Percentiles rank a stretch among this genome's conserved stretches.
Evolutionary conservation across 192 early-diverging fungal species (phyloP).

Genomic region (Radiomyces spectabilis): DNA sequence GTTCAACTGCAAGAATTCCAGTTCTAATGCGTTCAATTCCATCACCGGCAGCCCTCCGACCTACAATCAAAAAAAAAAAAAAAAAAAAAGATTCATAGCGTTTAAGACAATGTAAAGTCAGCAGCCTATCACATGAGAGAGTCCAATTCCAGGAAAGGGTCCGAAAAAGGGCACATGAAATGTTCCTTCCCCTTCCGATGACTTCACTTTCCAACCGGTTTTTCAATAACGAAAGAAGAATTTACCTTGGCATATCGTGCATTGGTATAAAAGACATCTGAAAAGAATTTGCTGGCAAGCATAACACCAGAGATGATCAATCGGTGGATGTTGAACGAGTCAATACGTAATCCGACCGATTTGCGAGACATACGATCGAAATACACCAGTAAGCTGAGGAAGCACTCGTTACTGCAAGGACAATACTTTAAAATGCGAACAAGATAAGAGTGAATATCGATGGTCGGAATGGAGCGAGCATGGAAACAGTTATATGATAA

Average conservation of each 20-base stretch:
- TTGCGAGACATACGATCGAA: constrained; percentile 70
- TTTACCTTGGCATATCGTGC: constrained; percentile 70
- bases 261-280: constrained; percentile 87
- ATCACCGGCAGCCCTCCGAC: constrained; percentile 76
- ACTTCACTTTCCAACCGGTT: no score
- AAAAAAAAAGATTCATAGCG: neutral
- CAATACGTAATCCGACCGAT: constrained; percentile 55
- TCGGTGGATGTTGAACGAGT: constrained; percentile 83
- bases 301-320: constrained; percentile 79
- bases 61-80: constrained; percentile 6
- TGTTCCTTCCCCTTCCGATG: no score
- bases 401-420: constrained; percentile 80
- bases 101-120: neutral
- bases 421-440: constrained; percentile 83
- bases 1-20: constrained; percentile 73
- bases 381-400: constrained; percentile 83
- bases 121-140: neutral
- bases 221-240: neutral
- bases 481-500: constrained; percentile 86
- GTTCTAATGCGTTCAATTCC: constrained; percentile 79
- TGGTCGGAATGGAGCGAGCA: constrained; percentile 77
- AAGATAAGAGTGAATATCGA: constrained; percentile 78
- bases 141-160: neutral
- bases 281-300: constrained; percentile 81
- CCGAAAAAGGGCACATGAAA: neutral